These are phyloP conservation scores for Pleurostoma richardsiae DNA, from an alignment of 2,329 filamentous ascomycete species.

Conservation along the genomic window DNA sequence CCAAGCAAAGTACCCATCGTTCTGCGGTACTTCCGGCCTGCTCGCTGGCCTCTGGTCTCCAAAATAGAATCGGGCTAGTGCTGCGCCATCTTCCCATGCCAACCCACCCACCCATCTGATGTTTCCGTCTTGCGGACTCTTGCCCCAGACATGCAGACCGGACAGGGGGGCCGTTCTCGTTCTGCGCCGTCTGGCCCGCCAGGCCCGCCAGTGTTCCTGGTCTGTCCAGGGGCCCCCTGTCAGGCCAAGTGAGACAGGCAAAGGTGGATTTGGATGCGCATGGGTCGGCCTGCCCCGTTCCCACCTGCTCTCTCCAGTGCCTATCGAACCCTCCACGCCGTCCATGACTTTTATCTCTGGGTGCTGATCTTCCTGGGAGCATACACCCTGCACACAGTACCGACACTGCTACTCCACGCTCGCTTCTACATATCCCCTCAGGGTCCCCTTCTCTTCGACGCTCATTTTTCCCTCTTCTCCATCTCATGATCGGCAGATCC, in stretches of 20 bases:
- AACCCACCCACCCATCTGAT: conserved; percentile 30
- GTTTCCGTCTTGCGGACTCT: conserved; percentile 26
- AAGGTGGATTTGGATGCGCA: conserved; percentile 22
- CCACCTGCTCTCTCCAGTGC: conserved; percentile 16
- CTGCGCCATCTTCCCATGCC: conserved; percentile 25
- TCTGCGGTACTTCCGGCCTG: conserved; percentile 13
- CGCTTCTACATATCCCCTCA: conserved; percentile 37
- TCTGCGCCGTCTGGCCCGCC: conserved; percentile 20
- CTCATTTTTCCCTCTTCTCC: conserved; percentile 28
- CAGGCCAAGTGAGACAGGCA: conserved; percentile 49
- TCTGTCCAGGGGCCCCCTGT: conserved; percentile 26
- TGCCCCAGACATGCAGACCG: conserved; percentile 35
- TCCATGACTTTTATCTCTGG: conserved; percentile 18
- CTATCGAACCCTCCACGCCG: conserved; percentile 23
- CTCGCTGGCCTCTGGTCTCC: conserved; percentile 13
- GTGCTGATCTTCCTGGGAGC: conserved; percentile 36
- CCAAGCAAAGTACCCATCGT: conserved; percentile 9
- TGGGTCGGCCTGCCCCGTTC: no score
- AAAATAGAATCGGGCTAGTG: conserved; percentile 31
- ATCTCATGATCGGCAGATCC: conserved; percentile 43
- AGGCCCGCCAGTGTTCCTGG: conserved; percentile 24
- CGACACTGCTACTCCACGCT: conserved; percentile 2
- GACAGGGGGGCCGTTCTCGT: conserved; percentile 9
- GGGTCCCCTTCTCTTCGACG: conserved; percentile 33
- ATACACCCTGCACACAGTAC: neutral